phyloP scores from a whole-genome alignment of 2,329 filamentous ascomycete genomes.

The Ascochyta koolunga region DNA sequence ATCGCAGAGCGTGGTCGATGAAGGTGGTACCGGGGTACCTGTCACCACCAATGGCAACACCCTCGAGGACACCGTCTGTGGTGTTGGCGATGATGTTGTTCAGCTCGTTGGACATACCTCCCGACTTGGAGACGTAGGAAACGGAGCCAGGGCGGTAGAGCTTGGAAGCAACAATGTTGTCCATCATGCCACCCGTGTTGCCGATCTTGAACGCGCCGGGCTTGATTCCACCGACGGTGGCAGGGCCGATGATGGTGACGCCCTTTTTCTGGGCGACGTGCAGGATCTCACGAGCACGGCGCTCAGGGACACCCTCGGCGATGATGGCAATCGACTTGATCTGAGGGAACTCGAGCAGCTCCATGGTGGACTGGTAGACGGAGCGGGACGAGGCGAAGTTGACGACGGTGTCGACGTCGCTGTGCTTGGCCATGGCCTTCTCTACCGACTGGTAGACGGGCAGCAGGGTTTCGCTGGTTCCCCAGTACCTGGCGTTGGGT shows the following conservation, averaged over 20 bases:
- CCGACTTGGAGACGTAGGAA: slow-evolving; percentile 99
- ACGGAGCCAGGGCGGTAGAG: slow-evolving; percentile 99
- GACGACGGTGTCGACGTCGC: slow-evolving; percentile 95
- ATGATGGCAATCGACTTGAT: slow-evolving; percentile 99
- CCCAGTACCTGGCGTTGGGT: slow-evolving; percentile 76
- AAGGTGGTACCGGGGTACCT: slow-evolving; percentile 98
- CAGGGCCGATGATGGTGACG: slow-evolving; percentile 97
- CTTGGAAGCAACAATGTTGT: slow-evolving; percentile 99
- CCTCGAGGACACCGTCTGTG: slow-evolving; percentile 98
- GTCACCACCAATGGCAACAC: slow-evolving; percentile 99
- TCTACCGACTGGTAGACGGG: slow-evolving; percentile 95
- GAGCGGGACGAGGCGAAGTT: slow-evolving; percentile 99
- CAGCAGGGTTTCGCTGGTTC: slow-evolving; percentile 97
- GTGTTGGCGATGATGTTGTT: slow-evolving; percentile 99
- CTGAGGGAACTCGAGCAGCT: slow-evolving; percentile 95
- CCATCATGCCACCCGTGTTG: slow-evolving; percentile 99
- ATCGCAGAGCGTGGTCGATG: slow-evolving; percentile 96
- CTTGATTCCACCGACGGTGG: slow-evolving; percentile 99
- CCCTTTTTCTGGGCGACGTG: slow-evolving; percentile 98
- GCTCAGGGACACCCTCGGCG: slow-evolving; percentile 97
- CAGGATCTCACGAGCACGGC: slow-evolving; percentile 96
- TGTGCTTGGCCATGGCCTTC: slow-evolving; percentile 96
- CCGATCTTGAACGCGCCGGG: slow-evolving; percentile 99
- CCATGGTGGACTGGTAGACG: slow-evolving; percentile 98
- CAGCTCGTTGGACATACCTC: slow-evolving; percentile 99